These are phyloP conservation scores for Leccinum holopus DNA, from an alignment of 1,284 basidiomycete genomes.

Conservation along the genomic window DNA sequence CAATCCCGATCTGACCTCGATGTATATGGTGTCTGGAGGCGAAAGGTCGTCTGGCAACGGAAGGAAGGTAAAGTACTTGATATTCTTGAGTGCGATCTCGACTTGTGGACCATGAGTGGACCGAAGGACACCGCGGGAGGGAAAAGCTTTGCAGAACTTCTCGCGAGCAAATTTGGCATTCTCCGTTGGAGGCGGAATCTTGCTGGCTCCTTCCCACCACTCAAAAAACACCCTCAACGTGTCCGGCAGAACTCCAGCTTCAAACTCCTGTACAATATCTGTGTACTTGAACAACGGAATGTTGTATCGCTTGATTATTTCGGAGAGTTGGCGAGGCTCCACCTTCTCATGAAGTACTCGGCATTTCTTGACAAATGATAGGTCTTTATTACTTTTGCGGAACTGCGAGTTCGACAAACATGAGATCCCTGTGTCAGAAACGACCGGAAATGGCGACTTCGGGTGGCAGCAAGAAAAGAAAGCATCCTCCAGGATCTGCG, in stretches of 20 bases:
- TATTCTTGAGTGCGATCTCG: constrained; percentile 53
- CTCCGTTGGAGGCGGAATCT: neutral
- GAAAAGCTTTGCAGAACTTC: constrained; percentile 10
- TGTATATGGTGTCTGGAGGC: constrained; percentile 41
- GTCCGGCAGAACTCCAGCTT: constrained; percentile 64
- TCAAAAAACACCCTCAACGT: constrained; percentile 81
- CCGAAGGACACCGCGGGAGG: neutral
- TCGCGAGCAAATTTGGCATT: neutral
- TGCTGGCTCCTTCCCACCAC: constrained; percentile 71
- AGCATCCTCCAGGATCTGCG: constrained; percentile 67
- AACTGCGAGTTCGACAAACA: neutral
- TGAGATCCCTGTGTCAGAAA: constrained; percentile 74
- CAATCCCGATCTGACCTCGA: constrained; percentile 61
- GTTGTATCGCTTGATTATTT: constrained; percentile 42
- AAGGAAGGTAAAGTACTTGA: constrained; percentile 52
- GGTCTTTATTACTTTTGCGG: neutral
- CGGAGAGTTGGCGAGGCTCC: constrained; percentile 49
- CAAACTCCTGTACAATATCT: constrained; percentile 82
- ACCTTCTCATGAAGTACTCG: constrained; percentile 36
- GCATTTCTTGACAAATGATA: constrained; percentile 16
- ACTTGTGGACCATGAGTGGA: neutral
- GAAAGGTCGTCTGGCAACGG: constrained; percentile 80
- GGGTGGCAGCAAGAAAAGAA: constrained; percentile 70
- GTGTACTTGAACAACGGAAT: constrained; percentile 74
- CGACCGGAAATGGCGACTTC: constrained; percentile 18